These are phyloP conservation scores for Barnettozyma pratensis DNA, from an alignment of 805 yeast species.

Conservation along the genomic window DNA sequence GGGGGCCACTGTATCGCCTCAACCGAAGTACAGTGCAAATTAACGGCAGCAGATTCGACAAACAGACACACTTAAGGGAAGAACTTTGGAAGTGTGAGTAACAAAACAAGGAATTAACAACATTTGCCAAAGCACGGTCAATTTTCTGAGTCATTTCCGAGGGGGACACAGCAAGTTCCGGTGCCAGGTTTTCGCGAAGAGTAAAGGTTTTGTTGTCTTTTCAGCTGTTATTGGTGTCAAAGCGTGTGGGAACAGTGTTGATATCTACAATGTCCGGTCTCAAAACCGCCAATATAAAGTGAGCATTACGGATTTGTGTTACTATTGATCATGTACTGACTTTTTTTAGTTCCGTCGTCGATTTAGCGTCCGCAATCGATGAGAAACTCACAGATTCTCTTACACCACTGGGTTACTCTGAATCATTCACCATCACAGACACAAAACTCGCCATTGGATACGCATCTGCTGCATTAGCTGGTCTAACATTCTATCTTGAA, in stretches of 20 bases:
- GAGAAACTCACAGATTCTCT: constrained; percentile 11
- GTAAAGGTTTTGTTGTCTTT: too few relatives aligned
- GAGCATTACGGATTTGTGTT: not conserved
- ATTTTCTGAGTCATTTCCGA: not conserved
- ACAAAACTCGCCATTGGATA: constrained; percentile 47
- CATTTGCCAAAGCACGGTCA: too few relatives aligned
- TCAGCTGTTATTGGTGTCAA: not conserved
- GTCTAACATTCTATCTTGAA: constrained; percentile 42
- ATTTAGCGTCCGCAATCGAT: constrained; percentile 13
- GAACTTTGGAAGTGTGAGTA: not conserved
- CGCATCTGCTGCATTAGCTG: constrained; percentile 45
- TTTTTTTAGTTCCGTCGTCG: constrained; percentile 14
- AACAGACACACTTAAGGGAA: not conserved
- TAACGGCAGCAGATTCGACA: constrained; percentile 2
- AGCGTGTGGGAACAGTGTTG: too few relatives aligned
- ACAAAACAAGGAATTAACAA: not conserved
- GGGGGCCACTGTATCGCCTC: constrained; percentile 7
- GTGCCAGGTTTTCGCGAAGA: not conserved
- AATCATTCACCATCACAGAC: constrained; percentile 39
- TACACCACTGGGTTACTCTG: constrained; percentile 33
- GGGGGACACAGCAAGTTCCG: not conserved
- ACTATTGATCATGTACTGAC: constrained; percentile 1
- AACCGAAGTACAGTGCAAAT: constrained; percentile 11
- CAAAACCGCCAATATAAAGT: constrained; percentile 16
- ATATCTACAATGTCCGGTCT: constrained; percentile 6